Conservation (phyloP, 2,329 filamentous ascomycete species). For the Lasiodiplodia citricola region DNA sequence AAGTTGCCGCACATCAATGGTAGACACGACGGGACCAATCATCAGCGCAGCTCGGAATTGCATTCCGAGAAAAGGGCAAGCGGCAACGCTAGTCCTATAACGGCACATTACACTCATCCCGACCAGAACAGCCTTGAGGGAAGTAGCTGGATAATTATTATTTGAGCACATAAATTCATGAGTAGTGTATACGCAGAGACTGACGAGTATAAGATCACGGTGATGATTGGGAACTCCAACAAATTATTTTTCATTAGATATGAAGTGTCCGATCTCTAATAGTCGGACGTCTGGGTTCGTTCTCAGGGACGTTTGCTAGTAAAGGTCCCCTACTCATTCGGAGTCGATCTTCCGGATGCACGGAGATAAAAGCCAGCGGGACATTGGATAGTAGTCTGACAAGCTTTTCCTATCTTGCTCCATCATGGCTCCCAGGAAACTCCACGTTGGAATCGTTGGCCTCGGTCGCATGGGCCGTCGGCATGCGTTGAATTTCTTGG, state of each 20-base stretch:
- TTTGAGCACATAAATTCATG: no score
- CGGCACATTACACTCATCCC: neutral
- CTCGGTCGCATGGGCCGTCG: conserved; percentile 58
- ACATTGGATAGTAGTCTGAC: neutral
- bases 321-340: no score
- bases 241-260: neutral
- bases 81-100: neutral
- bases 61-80: conserved; percentile 2
- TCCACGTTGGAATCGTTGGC: conserved; percentile 52
- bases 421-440: conserved; percentile 46
- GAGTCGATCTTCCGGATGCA: no score
- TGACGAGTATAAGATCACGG: neutral
- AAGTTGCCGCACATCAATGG: neutral
- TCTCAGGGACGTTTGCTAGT: no score
- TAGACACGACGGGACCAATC: neutral
- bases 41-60: neutral
- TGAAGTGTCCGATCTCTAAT: neutral
- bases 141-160: neutral
- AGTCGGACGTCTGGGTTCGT: neutral
- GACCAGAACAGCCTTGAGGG: neutral
- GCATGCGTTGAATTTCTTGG: conserved; percentile 54
- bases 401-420: neutral
- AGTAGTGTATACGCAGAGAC: neutral
- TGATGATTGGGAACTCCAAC: neutral
- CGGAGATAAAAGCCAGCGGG: no score